Evolutionary conservation across 2,329 filamentous ascomycete species (phyloP).

Genomic region (Penicillium italicum): DNA sequence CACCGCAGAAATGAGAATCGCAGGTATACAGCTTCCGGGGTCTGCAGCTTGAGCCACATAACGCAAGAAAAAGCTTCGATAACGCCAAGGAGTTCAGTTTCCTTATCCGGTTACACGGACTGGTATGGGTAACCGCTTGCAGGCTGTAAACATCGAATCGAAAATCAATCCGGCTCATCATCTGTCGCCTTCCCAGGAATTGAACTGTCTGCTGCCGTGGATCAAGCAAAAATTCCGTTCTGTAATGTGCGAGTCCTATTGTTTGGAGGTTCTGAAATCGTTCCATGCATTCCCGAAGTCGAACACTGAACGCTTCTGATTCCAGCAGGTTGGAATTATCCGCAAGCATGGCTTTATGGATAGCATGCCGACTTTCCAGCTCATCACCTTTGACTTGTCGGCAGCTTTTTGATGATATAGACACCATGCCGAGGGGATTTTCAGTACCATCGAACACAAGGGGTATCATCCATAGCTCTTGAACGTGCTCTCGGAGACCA

Average conservation of each 20-base stretch:
- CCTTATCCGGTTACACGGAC: not conserved
- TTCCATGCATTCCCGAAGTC: slow-evolving; percentile 8
- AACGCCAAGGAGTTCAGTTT: slow-evolving; percentile 10
- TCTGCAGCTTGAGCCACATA: slow-evolving; percentile 7
- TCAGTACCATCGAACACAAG: slow-evolving; percentile 7
- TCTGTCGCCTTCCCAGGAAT: slow-evolving; percentile 10
- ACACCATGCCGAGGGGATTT: slow-evolving; percentile 2
- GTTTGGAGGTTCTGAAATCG: slow-evolving; percentile 7
- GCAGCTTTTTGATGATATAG: slow-evolving; percentile 8
- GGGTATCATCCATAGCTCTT: slow-evolving; percentile 14
- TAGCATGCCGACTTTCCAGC: not conserved
- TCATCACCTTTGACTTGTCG: slow-evolving; percentile 7
- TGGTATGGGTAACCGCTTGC: not conserved
- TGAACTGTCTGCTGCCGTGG: slow-evolving; percentile 11
- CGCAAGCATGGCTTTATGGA: slow-evolving; percentile 3
- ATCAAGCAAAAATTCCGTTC: slow-evolving; percentile 10
- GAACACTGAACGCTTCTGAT: slow-evolving; percentile 7
- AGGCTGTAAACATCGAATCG: slow-evolving; percentile 10
- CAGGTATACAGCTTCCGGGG: slow-evolving; percentile 8
- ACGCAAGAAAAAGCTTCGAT: slow-evolving; percentile 11
- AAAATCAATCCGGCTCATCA: slow-evolving; percentile 9
- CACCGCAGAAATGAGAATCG: slow-evolving; percentile 9
- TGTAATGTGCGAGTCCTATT: slow-evolving; percentile 12
- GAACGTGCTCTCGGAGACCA: slow-evolving; percentile 8
- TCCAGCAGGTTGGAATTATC: slow-evolving; percentile 7